Conservation (phyloP, 345 rosid species). For the Punica granatum region DNA sequence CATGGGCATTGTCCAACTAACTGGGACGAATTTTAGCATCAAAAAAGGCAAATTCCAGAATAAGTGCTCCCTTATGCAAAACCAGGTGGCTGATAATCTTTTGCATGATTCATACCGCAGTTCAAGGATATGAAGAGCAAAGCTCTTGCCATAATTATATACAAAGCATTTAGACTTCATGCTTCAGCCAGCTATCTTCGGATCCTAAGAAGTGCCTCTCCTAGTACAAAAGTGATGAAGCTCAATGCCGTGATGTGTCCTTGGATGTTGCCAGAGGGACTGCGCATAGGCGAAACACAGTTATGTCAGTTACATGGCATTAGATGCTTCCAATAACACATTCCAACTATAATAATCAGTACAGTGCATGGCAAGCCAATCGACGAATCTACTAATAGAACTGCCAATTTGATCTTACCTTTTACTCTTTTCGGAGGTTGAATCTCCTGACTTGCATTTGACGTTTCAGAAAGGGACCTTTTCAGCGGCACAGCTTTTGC, state of each 20-base stretch:
- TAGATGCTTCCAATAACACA: neutral
- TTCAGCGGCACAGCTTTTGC: slow-evolving; percentile 31
- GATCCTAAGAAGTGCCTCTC: neutral
- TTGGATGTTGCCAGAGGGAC: neutral
- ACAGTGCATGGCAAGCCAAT: neutral
- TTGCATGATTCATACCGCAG: neutral
- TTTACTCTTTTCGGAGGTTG: slow-evolving; percentile 57
- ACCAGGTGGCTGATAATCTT: neutral
- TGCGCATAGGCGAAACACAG: neutral
- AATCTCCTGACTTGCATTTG: slow-evolving; percentile 26
- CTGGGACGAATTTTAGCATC: neutral
- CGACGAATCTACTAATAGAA: neutral
- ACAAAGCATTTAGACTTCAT: neutral
- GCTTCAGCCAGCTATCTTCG: neutral
- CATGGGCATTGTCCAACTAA: neutral
- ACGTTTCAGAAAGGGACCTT: slow-evolving; percentile 46
- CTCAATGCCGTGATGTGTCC: neutral
- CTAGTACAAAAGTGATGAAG: neutral
- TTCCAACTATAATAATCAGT: neutral
- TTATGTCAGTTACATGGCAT: neutral
- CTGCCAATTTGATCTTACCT: slow-evolving; percentile 28
- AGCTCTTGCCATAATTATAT: neutral
- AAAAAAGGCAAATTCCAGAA: neutral
- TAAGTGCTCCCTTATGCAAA: neutral
- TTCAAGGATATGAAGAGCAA: neutral